phyloP scores from a whole-genome alignment of 352 stramenopile species.

The Globisporangium nagaii region DNA sequence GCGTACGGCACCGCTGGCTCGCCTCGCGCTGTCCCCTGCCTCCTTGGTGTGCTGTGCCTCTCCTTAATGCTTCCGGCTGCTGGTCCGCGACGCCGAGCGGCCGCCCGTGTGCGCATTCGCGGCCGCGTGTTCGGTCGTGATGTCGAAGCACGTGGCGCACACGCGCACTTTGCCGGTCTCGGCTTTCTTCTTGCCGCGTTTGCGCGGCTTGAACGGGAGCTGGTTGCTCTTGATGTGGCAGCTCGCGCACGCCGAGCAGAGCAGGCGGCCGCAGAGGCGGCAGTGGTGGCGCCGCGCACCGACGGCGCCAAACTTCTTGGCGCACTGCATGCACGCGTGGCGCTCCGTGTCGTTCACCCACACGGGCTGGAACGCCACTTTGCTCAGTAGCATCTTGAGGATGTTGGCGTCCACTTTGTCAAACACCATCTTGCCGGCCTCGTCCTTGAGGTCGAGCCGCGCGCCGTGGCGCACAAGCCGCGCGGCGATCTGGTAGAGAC shows the following conservation, averaged over 20 bases:
- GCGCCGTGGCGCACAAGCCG: slow-evolving; percentile 50
- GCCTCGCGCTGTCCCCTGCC: no score
- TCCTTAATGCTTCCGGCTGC: neutral
- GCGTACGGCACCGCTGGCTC: no score
- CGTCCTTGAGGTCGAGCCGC: slow-evolving; percentile 51
- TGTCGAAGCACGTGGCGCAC: slow-evolving; percentile 71
- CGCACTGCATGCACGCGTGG: slow-evolving; percentile 48
- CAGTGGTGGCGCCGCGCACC: slow-evolving; percentile 50
- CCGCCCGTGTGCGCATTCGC: neutral
- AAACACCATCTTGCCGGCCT: slow-evolving; percentile 54
- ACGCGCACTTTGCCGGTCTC: slow-evolving; percentile 52
- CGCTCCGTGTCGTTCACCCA: slow-evolving; percentile 53
- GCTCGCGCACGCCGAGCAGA: slow-evolving; percentile 42
- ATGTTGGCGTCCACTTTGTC: slow-evolving; percentile 45
- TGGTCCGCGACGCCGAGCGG: slow-evolving; percentile 7
- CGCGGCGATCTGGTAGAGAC: slow-evolving; percentile 38
- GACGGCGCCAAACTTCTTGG: slow-evolving; percentile 41
- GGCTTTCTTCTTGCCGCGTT: slow-evolving; percentile 43
- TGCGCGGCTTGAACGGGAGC: slow-evolving; percentile 39
- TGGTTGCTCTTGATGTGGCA: slow-evolving; percentile 29
- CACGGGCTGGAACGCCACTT: slow-evolving; percentile 35
- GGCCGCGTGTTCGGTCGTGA: slow-evolving; percentile 2
- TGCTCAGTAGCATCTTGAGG: slow-evolving; percentile 44
- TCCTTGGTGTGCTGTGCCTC: no score
- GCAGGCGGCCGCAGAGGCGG: slow-evolving; percentile 46